These are phyloP conservation scores for Fusarium dimerum DNA, from an alignment of 2,329 filamentous ascomycete genomes.

Conservation along the genomic window DNA sequence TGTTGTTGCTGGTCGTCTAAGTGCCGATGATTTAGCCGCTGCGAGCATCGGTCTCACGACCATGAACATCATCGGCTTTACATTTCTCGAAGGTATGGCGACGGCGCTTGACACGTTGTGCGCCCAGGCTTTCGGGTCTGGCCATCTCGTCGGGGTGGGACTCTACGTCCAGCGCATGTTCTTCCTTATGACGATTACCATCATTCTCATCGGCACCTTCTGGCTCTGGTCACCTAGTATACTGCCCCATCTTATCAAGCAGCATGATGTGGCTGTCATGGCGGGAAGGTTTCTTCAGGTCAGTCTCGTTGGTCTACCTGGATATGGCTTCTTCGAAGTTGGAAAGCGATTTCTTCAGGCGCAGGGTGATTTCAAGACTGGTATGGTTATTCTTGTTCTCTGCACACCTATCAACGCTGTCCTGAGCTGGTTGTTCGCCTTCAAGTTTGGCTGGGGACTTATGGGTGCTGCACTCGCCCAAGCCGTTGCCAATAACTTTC, in stretches of 20 bases:
- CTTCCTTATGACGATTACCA: slow-evolving; percentile 47
- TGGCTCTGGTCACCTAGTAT: slow-evolving; percentile 53
- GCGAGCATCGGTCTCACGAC: slow-evolving; percentile 54
- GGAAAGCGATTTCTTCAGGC: slow-evolving; percentile 57
- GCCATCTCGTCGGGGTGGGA: slow-evolving; percentile 48
- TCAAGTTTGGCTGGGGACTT: slow-evolving; percentile 45
- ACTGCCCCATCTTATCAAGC: slow-evolving; percentile 46
- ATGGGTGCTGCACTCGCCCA: slow-evolving; percentile 52
- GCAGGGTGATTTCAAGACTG: slow-evolving; percentile 54
- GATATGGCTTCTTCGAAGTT: slow-evolving; percentile 55
- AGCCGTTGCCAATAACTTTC: slow-evolving; percentile 50
- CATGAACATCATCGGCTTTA: slow-evolving; percentile 56
- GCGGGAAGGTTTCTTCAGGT: slow-evolving; percentile 51
- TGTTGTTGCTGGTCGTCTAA: slow-evolving; percentile 53
- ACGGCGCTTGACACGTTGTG: slow-evolving; percentile 31
- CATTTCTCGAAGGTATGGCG: slow-evolving; percentile 38
- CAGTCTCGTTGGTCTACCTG: slow-evolving; percentile 51
- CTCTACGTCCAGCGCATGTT: slow-evolving; percentile 57
- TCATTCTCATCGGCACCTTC: slow-evolving; percentile 49
- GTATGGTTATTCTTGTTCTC: slow-evolving; percentile 47
- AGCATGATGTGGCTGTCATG: slow-evolving; percentile 47
- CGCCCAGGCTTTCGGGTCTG: slow-evolving; percentile 35
- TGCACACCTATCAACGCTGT: slow-evolving; percentile 49
- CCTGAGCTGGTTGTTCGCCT: slow-evolving; percentile 51
- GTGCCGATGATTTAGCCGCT: slow-evolving; percentile 54